Evolutionary conservation across 345 rosid genomes (phyloP).

Genomic region (Kernera saxatilis): DNA sequence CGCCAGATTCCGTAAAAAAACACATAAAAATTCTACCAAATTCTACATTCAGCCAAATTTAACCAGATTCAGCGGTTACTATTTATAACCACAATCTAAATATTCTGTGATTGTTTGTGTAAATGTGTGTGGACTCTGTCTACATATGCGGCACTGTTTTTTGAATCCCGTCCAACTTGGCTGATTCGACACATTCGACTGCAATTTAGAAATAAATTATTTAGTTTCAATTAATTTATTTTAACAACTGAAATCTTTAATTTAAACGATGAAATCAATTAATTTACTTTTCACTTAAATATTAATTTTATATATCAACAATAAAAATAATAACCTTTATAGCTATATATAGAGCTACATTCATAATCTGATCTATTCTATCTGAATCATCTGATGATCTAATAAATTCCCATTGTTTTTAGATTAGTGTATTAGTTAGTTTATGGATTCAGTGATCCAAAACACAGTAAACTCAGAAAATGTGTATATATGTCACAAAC

Average conservation of each 20-base stretch:
- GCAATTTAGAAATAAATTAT: not conserved
- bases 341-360: not conserved
- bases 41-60: too few species aligned
- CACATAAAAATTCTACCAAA: too few species aligned
- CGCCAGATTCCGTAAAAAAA: too few species aligned
- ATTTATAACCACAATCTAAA: too few species aligned
- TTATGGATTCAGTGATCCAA: not conserved
- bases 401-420: not conserved
- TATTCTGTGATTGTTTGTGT: not conserved
- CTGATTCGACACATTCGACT: not conserved
- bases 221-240: not conserved
- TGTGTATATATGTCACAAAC: not conserved
- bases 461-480: not conserved
- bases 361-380: not conserved
- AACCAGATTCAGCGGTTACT: too few species aligned
- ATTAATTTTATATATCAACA: too few species aligned
- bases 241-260: not conserved
- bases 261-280: too few species aligned
- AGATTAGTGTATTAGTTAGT: not conserved
- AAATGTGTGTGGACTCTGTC: not conserved
- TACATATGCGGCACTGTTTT: not conserved
- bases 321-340: too few species aligned
- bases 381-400: not conserved
- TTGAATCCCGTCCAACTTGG: not conserved
- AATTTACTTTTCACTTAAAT: not conserved